Evolutionary conservation across 768 basidiomycete genomes (phyloP), one percentile per base, ranked within the genome.

Genomic region (Roridomyces roridus): DNA sequence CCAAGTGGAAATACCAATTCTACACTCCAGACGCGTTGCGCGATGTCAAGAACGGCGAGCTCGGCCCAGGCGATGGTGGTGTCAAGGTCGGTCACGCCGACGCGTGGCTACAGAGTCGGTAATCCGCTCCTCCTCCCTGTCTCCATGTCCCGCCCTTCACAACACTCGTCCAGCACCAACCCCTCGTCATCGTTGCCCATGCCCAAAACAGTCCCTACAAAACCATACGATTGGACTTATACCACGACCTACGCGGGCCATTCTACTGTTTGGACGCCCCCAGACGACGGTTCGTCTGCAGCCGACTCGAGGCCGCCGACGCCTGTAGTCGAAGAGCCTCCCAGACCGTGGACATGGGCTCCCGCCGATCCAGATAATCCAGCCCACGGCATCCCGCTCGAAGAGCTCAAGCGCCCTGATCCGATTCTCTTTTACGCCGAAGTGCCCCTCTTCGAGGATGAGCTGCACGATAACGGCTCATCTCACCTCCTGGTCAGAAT

Each of bases 361-460:
- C 70, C 81, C 24, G 85, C 85, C 5, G 84, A 91, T 61, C 73
- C 82, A 1, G 76, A 82, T 29, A 76, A 91, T 53, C 65, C 77
- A 0, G 67, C 74, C 0, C 88, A 95, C 64, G 61, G 70, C 9
- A 96, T 99, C 53, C 95, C 96, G 1, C 79, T 96, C 63, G 83
- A 86, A 1, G 88, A 96, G 60, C 83, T 98, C 26, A 89, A 88
- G 10, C 84, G 91, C 24, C 92, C 87, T 54, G 96, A 98, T 72
- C 97, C 97, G 15, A 98, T 98, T 63, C 77, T 98, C n/a, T 99
- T 96, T 73, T 98, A 96, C 68, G 94, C 96, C 7, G 96, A 98
- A 65, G 85, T 98, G 1, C 92, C 94, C 0, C 75, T 98, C 5
- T 98, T 92, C 68, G 96, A 99, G 67, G 95, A 98, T 70, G 97